Base-by-base conservation (phyloP, 2,329 filamentous ascomycete genomes). In the Coniochaeta pulveracea region DNA sequence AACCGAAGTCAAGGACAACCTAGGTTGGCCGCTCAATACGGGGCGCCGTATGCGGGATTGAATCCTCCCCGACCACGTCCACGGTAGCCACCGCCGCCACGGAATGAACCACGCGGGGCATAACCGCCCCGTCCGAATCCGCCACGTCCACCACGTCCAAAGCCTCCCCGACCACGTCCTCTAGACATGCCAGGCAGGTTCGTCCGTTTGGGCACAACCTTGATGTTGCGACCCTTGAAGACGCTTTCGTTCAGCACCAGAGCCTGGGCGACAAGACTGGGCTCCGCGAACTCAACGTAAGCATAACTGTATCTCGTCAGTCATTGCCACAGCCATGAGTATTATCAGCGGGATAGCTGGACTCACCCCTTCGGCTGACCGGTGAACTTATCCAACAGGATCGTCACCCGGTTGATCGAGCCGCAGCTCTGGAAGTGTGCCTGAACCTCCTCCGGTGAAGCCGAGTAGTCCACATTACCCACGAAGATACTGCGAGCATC, bases 361-460 rank as follows among this genome's bases (percentile, higher is more conserved):
- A 50, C 80, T 59, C 66, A 94, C 88, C 91, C 91, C 69, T 98
- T 98, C n/a, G 91, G 91, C 66, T 96, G 88, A 43, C 91, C 91
- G 9, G 88, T 94, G 54, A 95, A 96, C 66, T 98, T 98, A 64
- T 98, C 91, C 47, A 98, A 65, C 46, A 98, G 66, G 45, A 98
- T 98, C 2, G 91, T 98, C 38, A 98, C 91, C 40, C 91, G 81
- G 60, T 98, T 98, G 67, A 98, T 98, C 45, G 83, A 85, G 39
- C 91, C 91, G 50, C 86, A 93, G 66, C 80, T 93, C 66, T 94
- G 86, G 64, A 98, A 98, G 54, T 98, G 91, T 38, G 86, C 85
- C 65, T 98, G 91, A 38, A 98, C 91, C 64, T 98, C 91, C 61
- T 98, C 91, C 3, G 91, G 91, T 18, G 86, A 93, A 15, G 89